Conservation (phyloP, 768 basidiomycete species). For the Tylopilus subfusipes region DNA sequence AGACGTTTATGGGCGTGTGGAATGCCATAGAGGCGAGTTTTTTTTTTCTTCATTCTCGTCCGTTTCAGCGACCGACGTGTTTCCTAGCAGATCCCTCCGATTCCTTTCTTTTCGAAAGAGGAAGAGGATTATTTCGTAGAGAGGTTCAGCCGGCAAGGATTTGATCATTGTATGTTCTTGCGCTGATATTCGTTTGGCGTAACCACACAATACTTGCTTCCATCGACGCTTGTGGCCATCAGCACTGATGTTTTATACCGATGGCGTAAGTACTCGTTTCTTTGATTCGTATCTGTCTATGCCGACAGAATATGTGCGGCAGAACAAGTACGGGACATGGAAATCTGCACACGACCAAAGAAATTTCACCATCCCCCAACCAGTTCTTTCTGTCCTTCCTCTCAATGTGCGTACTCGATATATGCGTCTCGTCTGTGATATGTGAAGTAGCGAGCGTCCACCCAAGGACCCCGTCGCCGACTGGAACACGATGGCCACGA, state of each 20-base stretch:
- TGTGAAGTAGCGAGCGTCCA: background rate
- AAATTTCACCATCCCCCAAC: constrained; percentile 42
- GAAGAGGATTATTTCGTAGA: constrained; percentile 74
- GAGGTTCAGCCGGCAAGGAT: constrained; percentile 55
- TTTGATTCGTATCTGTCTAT: background rate
- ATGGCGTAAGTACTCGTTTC: constrained; percentile 36
- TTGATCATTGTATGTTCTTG: constrained; percentile 51
- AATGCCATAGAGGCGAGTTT: constrained; percentile 26
- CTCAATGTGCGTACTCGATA: constrained; percentile 28
- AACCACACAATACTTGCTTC: background rate
- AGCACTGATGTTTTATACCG: constrained; percentile 68
- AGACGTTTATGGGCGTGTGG: constrained; percentile 55
- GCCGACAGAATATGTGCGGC: constrained; percentile 1
- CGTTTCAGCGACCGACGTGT: background rate
- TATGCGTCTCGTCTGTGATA: background rate
- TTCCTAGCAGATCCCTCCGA: constrained; percentile 50
- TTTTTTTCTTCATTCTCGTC: background rate
- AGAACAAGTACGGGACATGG: constrained; percentile 42
- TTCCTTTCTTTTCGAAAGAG: constrained; percentile 54
- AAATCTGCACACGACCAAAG: constrained; percentile 37
- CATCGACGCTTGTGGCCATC: background rate
- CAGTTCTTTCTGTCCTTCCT: constrained; percentile 40
- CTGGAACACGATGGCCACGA: constrained; percentile 34
- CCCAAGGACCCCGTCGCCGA: constrained; percentile 43
- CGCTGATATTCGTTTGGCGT: background rate